phyloP scores from a whole-genome alignment of 2,329 filamentous ascomycete genomes.

The Colletotrichum sidae region DNA sequence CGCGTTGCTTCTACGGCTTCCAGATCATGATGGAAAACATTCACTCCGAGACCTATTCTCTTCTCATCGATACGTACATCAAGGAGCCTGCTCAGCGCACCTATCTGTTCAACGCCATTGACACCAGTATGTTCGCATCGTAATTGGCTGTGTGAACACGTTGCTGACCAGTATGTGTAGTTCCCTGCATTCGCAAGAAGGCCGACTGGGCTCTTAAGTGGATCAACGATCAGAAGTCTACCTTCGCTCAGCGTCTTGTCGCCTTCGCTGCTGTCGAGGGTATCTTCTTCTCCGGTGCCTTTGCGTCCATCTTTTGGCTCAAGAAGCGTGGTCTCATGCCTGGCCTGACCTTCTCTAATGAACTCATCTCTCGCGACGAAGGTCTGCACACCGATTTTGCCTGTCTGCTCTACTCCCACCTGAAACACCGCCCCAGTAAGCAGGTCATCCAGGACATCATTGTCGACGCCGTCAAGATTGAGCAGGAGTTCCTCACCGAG shows the following conservation, averaged over 20 bases:
- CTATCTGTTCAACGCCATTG: slow-evolving; percentile 98
- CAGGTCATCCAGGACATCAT: slow-evolving; percentile 88
- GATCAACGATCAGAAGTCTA: slow-evolving; percentile 94
- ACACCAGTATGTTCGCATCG: slow-evolving; percentile 78
- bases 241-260: slow-evolving; percentile 94
- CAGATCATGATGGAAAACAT: slow-evolving; percentile 99
- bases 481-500: slow-evolving; percentile 98
- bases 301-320: slow-evolving; percentile 99
- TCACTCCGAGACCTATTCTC: slow-evolving; percentile 98
- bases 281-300: slow-evolving; percentile 99
- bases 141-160: slow-evolving; percentile 59
- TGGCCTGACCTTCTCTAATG: slow-evolving; percentile 98
- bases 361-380: slow-evolving; percentile 99
- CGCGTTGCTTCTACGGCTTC: slow-evolving; percentile 99
- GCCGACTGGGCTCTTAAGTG: slow-evolving; percentile 96
- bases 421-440: slow-evolving; percentile 90
- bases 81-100: slow-evolving; percentile 95
- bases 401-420: slow-evolving; percentile 96
- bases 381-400: slow-evolving; percentile 99
- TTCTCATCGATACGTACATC: slow-evolving; percentile 99
- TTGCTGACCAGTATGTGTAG: slow-evolving; percentile 52
- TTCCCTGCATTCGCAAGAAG: slow-evolving; percentile 98
- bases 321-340: slow-evolving; percentile 99
- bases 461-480: slow-evolving; percentile 90
- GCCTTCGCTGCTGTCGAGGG: slow-evolving; percentile 98